phyloP scores from a whole-genome alignment of 2,329 filamentous ascomycete genomes.

The Laburnicola sp. region DNA sequence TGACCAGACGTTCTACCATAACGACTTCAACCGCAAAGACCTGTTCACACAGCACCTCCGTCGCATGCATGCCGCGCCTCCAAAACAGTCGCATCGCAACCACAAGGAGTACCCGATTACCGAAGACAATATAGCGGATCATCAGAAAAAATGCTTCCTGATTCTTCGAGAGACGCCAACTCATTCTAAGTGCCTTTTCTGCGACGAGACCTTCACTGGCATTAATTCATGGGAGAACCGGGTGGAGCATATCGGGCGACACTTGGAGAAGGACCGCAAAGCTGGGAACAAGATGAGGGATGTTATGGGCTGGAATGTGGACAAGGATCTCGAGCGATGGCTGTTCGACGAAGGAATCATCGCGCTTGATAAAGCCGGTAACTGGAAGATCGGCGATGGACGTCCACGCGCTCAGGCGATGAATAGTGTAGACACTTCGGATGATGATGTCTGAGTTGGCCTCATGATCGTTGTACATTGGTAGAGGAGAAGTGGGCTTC shows the following conservation, averaged over 20 bases:
- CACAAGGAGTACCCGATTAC: slow-evolving; percentile 50
- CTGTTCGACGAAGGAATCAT: slow-evolving; percentile 47
- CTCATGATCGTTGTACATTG: too few relatives aligned
- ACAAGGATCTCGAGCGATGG: slow-evolving; percentile 43
- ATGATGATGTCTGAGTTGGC: slow-evolving; percentile 18
- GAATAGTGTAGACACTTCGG: slow-evolving; percentile 17
- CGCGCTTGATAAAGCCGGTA: slow-evolving; percentile 23
- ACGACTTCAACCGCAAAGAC: slow-evolving; percentile 89
- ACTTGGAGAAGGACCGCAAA: slow-evolving; percentile 65
- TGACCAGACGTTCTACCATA: slow-evolving; percentile 40
- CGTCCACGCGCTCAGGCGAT: slow-evolving; percentile 18
- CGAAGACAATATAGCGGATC: slow-evolving; percentile 58
- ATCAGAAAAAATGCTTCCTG: slow-evolving; percentile 63
- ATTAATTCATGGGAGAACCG: slow-evolving; percentile 72
- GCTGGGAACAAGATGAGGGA: slow-evolving; percentile 20
- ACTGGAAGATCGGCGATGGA: slow-evolving; percentile 43
- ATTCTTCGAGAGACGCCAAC: slow-evolving; percentile 65
- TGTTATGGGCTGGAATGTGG: slow-evolving; percentile 29
- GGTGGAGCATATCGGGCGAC: slow-evolving; percentile 85
- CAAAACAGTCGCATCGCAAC: slow-evolving; percentile 34
- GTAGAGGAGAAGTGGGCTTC: neutral
- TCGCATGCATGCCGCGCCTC: slow-evolving; percentile 73
- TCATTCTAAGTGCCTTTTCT: slow-evolving; percentile 66
- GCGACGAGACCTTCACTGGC: slow-evolving; percentile 65
- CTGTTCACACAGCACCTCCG: slow-evolving; percentile 86